Evolutionary conservation across 306 rosid genomes (phyloP).

Genomic region (Abrus pulchellus): DNA sequence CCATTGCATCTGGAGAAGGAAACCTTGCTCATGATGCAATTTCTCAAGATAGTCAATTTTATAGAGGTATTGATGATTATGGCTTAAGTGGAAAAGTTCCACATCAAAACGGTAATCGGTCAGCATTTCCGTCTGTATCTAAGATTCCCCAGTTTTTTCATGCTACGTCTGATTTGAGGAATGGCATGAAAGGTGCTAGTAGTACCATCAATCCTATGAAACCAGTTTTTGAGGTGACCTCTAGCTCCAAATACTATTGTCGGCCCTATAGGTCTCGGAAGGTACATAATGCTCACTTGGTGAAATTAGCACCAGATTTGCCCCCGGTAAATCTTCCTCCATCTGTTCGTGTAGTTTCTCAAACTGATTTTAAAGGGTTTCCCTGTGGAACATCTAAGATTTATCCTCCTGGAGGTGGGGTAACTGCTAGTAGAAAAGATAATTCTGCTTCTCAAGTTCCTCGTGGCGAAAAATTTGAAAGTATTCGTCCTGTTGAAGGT

Average conservation of each 20-base stretch:
- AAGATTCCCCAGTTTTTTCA: constrained; percentile 58
- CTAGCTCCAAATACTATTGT: constrained; percentile 56
- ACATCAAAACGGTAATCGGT: constrained; percentile 55
- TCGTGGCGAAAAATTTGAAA: constrained; percentile 53
- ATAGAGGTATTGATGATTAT: constrained; percentile 45
- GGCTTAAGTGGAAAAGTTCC: constrained; percentile 55
- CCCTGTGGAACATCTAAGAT: constrained; percentile 58
- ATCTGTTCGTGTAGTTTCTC: constrained; percentile 87
- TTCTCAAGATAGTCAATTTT: constrained; percentile 49
- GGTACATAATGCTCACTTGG: constrained; percentile 61
- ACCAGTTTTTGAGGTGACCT: constrained; percentile 51
- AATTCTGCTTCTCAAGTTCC: constrained; percentile 54
- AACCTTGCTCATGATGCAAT: constrained; percentile 54
- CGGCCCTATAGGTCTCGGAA: constrained; percentile 70
- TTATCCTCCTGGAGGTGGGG: constrained; percentile 60
- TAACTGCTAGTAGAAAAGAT: constrained; percentile 54
- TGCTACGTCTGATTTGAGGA: constrained; percentile 54
- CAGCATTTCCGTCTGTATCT: constrained; percentile 52
- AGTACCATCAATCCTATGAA: constrained; percentile 50
- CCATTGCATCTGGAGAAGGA: constrained; percentile 55
- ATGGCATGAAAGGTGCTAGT: constrained; percentile 54
- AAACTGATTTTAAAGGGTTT: constrained; percentile 73
- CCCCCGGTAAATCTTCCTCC: constrained; percentile 97
- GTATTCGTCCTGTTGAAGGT: constrained; percentile 42
- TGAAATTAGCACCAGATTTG: constrained; percentile 88